Evolutionary conservation across 108 stramenopile genomes (phyloP).

Genomic region (Pseudonitzschia multiseries): DNA sequence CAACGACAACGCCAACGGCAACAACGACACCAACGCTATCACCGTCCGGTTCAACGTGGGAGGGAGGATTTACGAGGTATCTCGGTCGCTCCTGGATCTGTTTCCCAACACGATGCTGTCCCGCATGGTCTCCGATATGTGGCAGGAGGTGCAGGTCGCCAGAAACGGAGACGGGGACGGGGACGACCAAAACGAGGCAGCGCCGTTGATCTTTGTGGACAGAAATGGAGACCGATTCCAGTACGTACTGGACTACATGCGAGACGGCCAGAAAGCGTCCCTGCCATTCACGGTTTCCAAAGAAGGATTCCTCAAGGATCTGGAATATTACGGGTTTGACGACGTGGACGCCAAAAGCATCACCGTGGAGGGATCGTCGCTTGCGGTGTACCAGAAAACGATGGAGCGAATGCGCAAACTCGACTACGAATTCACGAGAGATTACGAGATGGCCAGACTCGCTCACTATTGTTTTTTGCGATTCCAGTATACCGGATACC

Average conservation of each 20-base stretch:
- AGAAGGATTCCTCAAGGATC: constrained; percentile 5
- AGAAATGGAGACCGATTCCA: constrained; percentile 28
- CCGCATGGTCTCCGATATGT: constrained; percentile 21
- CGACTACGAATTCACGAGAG: neutral
- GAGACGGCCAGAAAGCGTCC: neutral
- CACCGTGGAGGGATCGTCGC: neutral
- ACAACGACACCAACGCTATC: neutral
- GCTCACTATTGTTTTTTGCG: neutral
- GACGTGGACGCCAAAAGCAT: neutral
- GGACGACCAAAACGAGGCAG: neutral
- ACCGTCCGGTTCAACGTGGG: constrained; percentile 38
- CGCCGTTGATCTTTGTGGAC: constrained; percentile 21
- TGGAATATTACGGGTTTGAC: neutral
- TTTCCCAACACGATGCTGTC: constrained; percentile 34
- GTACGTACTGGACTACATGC: constrained; percentile 33
- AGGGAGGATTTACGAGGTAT: constrained; percentile 37
- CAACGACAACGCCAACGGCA: neutral
- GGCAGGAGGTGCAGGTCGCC: constrained; percentile 8
- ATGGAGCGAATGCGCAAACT: neutral
- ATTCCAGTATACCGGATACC: neutral
- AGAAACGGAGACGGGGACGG: neutral
- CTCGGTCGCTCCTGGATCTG: constrained; percentile 27
- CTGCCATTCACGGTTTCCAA: neutral
- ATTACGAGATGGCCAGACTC: neutral
- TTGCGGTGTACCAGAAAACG: neutral